Percentiles rank a stretch among this genome's conserved stretches.
phyloP scores from a whole-genome alignment of 805 yeast genomes.

The Candida xiaguanensis region DNA sequence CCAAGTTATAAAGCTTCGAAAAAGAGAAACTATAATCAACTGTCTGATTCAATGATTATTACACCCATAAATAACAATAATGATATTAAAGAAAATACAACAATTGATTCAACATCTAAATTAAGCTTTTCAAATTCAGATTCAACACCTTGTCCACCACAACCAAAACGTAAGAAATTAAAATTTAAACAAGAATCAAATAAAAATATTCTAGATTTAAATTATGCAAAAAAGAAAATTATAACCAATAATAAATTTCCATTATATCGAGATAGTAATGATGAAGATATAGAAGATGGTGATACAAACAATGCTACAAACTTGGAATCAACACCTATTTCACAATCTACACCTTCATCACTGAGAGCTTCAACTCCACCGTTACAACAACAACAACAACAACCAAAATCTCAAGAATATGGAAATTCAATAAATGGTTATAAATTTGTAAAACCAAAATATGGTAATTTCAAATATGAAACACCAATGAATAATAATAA shows the following conservation, averaged over 20 bases:
- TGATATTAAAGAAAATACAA: constrained; percentile 8
- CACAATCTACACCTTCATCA: constrained; percentile 42
- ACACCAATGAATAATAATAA: constrained; percentile 16
- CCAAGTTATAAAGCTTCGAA: constrained; percentile 5
- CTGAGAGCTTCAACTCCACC: constrained; percentile 34
- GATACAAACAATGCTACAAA: constrained; percentile 2
- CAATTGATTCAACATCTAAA: not conserved
- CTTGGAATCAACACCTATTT: constrained; percentile 31
- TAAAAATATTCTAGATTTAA: constrained; percentile 26
- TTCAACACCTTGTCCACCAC: constrained; percentile 43
- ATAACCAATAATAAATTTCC: constrained; percentile 11
- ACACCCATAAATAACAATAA: constrained; percentile 21
- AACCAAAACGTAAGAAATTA: constrained; percentile 34
- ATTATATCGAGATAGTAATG: constrained; percentile 6
- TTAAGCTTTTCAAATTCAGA: constrained; percentile 11
- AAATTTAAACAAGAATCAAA: constrained; percentile 23
- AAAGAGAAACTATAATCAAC: constrained; percentile 9
- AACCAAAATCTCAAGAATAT: constrained; percentile 19
- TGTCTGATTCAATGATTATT: constrained; percentile 6
- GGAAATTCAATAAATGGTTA: constrained; percentile 42
- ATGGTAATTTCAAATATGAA: constrained; percentile 13
- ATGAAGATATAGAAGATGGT: constrained; percentile 12
- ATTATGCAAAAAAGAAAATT: constrained; percentile 28
- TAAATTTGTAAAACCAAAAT: constrained; percentile 34
- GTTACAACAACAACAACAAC: constrained; percentile 10